Percentiles rank a stretch among this genome's conserved stretches.
phyloP scores from a whole-genome alignment of 2,329 filamentous ascomycete species.

The Aotearoamyces nothofagi region DNA sequence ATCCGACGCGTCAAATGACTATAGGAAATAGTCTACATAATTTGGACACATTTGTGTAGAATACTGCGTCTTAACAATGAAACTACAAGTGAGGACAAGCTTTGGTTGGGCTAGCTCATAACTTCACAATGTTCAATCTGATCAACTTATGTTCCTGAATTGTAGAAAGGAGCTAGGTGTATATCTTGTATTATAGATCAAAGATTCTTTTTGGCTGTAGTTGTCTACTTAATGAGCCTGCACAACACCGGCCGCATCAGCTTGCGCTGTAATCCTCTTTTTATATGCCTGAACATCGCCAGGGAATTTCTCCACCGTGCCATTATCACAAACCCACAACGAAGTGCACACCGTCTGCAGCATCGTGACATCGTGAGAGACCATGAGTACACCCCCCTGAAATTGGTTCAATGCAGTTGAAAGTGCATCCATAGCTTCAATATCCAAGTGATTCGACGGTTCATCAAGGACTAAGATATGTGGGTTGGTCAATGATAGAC shows the following conservation, averaged over 20 bases:
- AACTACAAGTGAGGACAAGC: too few species aligned
- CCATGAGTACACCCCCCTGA: constrained; percentile 93
- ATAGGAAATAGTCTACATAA: too few species aligned
- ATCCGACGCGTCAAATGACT: too few species aligned
- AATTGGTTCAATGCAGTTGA: constrained; percentile 73
- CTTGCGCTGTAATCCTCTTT: constrained; percentile 85
- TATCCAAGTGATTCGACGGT: constrained; percentile 96
- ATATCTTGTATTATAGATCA: too few species aligned
- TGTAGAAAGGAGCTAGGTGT: too few species aligned
- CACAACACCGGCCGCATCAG: constrained; percentile 76
- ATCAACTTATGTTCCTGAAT: too few species aligned
- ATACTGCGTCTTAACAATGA: too few species aligned
- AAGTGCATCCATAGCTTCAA: constrained; percentile 92
- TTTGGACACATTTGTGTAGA: too few species aligned
- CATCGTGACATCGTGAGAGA: constrained; percentile 98
- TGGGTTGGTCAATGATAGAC: constrained; percentile 79
- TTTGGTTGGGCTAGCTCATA: too few species aligned
- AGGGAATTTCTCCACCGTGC: constrained; percentile 89
- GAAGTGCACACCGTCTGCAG: constrained; percentile 88
- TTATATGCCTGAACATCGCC: constrained; percentile 96
- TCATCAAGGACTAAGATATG: constrained; percentile 97
- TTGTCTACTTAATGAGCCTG: constrained; percentile 48
- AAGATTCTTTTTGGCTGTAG: too few species aligned
- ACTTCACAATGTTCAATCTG: too few species aligned
- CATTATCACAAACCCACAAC: constrained; percentile 91